Evolutionary conservation across 2,329 filamentous ascomycete genomes (phyloP).

Genomic region (Aspergillus ustus): DNA sequence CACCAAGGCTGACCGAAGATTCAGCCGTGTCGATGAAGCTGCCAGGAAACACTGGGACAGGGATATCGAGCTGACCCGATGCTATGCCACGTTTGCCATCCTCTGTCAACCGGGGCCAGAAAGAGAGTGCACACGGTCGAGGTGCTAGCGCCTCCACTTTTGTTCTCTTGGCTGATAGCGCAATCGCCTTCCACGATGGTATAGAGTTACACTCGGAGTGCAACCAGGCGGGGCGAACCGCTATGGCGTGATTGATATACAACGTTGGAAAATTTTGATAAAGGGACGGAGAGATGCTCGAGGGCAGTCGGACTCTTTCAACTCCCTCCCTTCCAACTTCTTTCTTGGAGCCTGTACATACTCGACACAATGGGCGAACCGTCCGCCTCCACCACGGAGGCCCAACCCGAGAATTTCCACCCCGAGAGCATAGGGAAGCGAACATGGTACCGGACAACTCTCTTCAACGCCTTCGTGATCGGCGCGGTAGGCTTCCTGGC

Average conservation of each 20-base stretch:
- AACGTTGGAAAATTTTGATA: background rate
- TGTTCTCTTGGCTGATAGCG: background rate
- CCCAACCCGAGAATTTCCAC: background rate
- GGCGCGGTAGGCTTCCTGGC: conserved; percentile 57
- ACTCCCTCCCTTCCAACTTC: no score
- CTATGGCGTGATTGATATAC: background rate
- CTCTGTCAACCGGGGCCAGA: background rate
- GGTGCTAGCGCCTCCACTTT: background rate
- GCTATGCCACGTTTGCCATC: background rate
- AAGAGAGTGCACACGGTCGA: background rate
- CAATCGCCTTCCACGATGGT: background rate
- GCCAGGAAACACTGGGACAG: background rate
- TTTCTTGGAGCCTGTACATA: no score
- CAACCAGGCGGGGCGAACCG: background rate
- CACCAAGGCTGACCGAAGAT: background rate
- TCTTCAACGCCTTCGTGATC: conserved; percentile 60
- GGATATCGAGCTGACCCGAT: background rate
- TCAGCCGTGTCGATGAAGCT: background rate
- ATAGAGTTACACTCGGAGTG: background rate
- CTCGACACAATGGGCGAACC: background rate
- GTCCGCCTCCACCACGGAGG: background rate
- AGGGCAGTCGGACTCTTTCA: no score
- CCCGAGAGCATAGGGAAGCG: conserved; percentile 44
- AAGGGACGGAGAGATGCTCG: background rate
- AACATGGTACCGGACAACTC: conserved; percentile 56